phyloP scores from a whole-genome alignment of 164 flowering plant genomes.

The Kingdonia uniflora region DNA sequence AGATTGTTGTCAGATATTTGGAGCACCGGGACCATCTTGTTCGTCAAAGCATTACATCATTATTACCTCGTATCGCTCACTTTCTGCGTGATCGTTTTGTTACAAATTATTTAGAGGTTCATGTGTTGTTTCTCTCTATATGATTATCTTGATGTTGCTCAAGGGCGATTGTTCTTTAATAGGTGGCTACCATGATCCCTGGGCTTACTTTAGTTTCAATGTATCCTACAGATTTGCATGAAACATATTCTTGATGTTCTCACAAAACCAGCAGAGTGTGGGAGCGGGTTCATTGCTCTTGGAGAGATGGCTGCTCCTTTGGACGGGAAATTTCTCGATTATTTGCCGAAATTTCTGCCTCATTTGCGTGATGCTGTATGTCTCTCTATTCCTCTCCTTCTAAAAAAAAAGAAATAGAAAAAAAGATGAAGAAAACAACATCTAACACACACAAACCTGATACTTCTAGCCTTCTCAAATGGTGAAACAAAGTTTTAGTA shows the following conservation, averaged over 20 bases:
- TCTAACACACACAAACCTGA: too few relatives aligned
- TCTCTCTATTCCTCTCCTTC: not conserved
- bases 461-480: too few relatives aligned
- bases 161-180: not conserved
- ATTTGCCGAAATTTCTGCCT: conserved; percentile 91
- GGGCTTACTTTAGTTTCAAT: conserved; percentile 4
- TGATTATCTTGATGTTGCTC: too few relatives aligned
- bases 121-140: not conserved
- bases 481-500: too few relatives aligned
- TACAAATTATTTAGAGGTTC: conserved; percentile 75
- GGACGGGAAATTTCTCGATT: conserved; percentile 83
- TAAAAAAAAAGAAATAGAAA: too few relatives aligned
- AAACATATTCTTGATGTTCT: conserved; percentile 85
- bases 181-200: conserved; percentile 1
- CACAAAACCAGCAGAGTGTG: conserved; percentile 78
- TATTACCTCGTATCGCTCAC: conserved; percentile 97
- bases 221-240: conserved; percentile 80
- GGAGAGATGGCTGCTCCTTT: conserved; percentile 99
- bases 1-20: conserved; percentile 90
- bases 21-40: conserved; percentile 92
- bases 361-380: conserved; percentile 94
- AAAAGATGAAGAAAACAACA: too few relatives aligned
- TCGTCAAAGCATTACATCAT: conserved; percentile 94
- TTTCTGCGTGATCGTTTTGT: conserved; percentile 96
- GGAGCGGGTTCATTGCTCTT: conserved; percentile 92